Evolutionary conservation across 257 asterid species (phyloP).

Genomic region (Fraxinus cuspidata): DNA sequence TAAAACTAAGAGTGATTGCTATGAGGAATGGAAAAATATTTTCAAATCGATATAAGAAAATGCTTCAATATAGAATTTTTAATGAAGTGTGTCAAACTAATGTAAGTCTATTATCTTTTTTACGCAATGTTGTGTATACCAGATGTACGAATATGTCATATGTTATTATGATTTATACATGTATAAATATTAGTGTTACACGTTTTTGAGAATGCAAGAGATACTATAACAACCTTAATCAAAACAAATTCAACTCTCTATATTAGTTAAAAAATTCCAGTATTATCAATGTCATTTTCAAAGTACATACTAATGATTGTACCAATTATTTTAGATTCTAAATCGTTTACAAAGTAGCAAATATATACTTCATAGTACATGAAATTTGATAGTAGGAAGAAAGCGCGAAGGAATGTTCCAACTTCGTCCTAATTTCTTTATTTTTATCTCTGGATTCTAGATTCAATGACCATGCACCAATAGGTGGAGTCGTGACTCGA

Average conservation of each 20-base stretch:
- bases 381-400: too few relatives aligned
- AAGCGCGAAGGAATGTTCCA: too few relatives aligned
- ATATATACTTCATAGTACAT: background rate
- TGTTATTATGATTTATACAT: too few relatives aligned
- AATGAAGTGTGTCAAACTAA: too few relatives aligned
- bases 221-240: background rate
- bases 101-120: background rate
- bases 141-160: too few relatives aligned
- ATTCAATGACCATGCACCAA: too few relatives aligned
- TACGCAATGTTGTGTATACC: too few relatives aligned
- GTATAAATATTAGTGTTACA: too few relatives aligned
- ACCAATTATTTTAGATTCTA: slow-evolving; percentile 17
- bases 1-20: background rate
- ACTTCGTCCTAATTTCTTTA: too few relatives aligned
- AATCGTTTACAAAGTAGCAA: background rate
- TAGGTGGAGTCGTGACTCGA: too few relatives aligned
- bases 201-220: background rate
- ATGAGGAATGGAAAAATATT: too few relatives aligned
- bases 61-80: background rate
- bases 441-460: too few relatives aligned
- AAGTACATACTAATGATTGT: background rate
- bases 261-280: background rate
- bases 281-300: background rate
- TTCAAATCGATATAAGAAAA: background rate
- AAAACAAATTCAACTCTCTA: background rate